Conservation (phyloP, 345 rosid genomes). For the Brassica carinata region DNA sequence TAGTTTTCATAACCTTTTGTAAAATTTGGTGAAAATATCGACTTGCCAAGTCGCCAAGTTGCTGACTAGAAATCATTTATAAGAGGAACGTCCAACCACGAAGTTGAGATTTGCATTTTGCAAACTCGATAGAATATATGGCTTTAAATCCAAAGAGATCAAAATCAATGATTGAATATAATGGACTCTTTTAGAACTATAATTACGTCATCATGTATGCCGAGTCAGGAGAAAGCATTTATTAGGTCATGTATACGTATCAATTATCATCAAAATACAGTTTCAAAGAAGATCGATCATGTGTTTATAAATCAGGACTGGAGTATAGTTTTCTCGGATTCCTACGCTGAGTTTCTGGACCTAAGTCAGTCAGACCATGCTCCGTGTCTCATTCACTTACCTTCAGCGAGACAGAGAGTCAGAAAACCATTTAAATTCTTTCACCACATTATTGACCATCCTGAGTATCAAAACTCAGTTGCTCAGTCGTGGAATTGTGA, state of each 20-base stretch:
- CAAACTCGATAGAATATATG: slow-evolving; percentile 6
- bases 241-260: slow-evolving; percentile 22
- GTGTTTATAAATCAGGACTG: no score
- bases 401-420: no score
- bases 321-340: no score
- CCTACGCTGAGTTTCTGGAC: no score
- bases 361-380: no score
- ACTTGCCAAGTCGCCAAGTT: slow-evolving; percentile 15
- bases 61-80: slow-evolving; percentile 8
- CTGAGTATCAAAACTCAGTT: no score
- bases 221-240: slow-evolving; percentile 18
- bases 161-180: background rate
- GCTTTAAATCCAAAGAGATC: background rate
- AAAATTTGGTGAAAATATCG: background rate
- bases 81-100: slow-evolving; percentile 5
- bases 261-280: slow-evolving; percentile 3
- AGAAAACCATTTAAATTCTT: no score
- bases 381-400: no score
- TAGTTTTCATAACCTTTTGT: background rate
- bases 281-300: background rate
- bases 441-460: no score
- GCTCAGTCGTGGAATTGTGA: no score
- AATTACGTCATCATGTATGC: slow-evolving; percentile 22
- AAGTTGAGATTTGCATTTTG: slow-evolving; percentile 5
- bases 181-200: background rate